Conservation (phyloP, 192 early-diverging fungal genomes). For the Umbelopsis sp. region DNA sequence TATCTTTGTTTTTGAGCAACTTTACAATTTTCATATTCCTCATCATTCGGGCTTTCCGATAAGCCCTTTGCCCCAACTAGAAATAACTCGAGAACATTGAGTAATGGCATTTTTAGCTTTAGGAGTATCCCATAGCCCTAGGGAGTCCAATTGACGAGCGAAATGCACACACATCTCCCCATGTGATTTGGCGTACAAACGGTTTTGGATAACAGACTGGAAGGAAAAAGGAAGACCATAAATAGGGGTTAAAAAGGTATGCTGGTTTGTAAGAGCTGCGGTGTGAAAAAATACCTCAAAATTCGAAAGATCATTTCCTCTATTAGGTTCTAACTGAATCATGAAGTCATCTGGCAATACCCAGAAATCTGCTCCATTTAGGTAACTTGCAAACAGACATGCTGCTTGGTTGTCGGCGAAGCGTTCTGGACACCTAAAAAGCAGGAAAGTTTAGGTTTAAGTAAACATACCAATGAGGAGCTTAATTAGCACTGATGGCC, state of each 20-base stretch:
- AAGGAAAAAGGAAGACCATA: constrained; percentile 15
- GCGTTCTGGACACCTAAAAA: constrained; percentile 53
- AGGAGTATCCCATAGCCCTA: constrained; percentile 55
- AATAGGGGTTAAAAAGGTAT: neutral
- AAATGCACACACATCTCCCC: constrained; percentile 59
- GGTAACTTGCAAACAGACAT: constrained; percentile 52
- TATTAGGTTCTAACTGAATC: constrained; percentile 28
- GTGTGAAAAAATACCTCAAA: constrained; percentile 44
- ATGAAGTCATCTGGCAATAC: constrained; percentile 55
- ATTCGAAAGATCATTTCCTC: constrained; percentile 28
- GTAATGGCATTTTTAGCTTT: constrained; percentile 41
- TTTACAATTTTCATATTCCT: neutral
- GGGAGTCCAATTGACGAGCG: constrained; percentile 51
- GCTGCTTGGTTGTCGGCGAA: constrained; percentile 59
- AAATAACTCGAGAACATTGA: constrained; percentile 40
- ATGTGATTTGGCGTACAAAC: constrained; percentile 60
- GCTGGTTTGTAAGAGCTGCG: too few species aligned
- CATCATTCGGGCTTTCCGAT: constrained; percentile 37
- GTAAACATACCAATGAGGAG: neutral
- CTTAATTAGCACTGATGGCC: too few species aligned
- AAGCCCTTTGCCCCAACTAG: constrained; percentile 40
- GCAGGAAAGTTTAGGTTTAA: neutral
- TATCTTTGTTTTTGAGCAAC: neutral
- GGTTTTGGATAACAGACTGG: constrained; percentile 55
- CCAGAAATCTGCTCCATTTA: constrained; percentile 57